Evolutionary conservation across 2,329 filamentous ascomycete genomes (phyloP).

Genomic region (Diplodia scrobiculata): DNA sequence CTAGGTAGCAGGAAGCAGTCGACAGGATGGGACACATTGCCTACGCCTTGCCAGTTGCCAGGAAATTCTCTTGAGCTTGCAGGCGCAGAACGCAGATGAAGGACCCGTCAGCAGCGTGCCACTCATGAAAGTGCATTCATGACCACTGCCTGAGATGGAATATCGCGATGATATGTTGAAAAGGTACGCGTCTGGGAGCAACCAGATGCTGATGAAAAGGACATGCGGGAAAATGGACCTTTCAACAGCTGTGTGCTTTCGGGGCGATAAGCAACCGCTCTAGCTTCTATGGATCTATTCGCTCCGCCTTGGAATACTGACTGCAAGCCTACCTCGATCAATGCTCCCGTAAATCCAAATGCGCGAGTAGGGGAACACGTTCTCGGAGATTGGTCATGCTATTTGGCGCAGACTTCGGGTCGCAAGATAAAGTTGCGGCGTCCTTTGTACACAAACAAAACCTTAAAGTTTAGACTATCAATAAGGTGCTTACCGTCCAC

Average conservation of each 20-base stretch:
- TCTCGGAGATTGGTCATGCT: not conserved
- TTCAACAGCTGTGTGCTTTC: not conserved
- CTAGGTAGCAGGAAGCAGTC: not conserved
- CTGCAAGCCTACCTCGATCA: not conserved
- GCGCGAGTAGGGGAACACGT: not conserved
- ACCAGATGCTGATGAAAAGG: not conserved
- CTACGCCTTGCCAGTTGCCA: not conserved
- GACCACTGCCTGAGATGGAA: not conserved
- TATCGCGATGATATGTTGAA: not conserved
- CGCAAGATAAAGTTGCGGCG: not conserved
- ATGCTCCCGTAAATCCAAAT: not conserved
- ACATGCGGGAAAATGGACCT: not conserved
- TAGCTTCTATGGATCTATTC: constrained; percentile 11
- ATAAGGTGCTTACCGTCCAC: constrained; percentile 5
- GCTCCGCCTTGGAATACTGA: not conserved
- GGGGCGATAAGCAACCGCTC: not conserved
- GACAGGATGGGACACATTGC: not conserved
- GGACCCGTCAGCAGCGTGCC: not conserved
- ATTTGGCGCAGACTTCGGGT: not conserved
- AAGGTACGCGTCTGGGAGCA: not conserved
- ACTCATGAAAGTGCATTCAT: too few relatives aligned
- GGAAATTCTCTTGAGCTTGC: not conserved
- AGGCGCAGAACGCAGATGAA: not conserved
- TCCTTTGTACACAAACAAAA: not conserved
- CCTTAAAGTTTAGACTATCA: constrained; percentile 13